Base-by-base conservation (phyloP, 306 rosid genomes). In the Pterocarpus santalinus region DNA sequence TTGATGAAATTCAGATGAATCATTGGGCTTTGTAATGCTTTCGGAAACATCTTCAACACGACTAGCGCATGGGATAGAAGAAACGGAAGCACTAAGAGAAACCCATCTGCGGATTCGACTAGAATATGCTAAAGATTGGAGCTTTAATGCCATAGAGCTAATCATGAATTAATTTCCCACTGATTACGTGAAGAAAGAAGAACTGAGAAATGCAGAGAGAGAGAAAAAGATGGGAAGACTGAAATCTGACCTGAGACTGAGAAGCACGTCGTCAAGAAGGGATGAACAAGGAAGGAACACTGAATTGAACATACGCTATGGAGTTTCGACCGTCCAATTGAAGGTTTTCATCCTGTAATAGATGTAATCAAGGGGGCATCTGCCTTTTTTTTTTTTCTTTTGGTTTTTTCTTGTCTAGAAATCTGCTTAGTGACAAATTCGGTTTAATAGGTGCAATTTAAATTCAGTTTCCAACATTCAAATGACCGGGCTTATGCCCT, bases 71-170 rank as follows among this genome's bases (percentile, higher is more conserved):
- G 90, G 65, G 57, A 76, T 66, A 65, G 97, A 91, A 85, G 90
- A 88, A 74, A 90, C 5, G 65, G 32, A 77, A 58, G 89, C 77
- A 53, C 43, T 82, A 47, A 84, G 81, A 46, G 30, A 76, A 44
- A 88, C 85, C 93, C 92, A 84, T 78, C 72, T 80, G 81, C 81
- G 88, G 76, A 90, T 77, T 87, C 87, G 86, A 85, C 78, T 85
- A 41, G 87, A 76, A 66, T 82, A 66, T 33, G 88, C 61, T 30
- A 80, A 81, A 87, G 94, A 81, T 22, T 78, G 83, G 38, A 89
- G 80, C 91, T 90, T 95, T 87, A 85, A 74, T 52, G 94, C 90
- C 98, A 90, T 90, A 36, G 83, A 84, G 84, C 63, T 38, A 47
- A 72, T 43, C 6, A n/a, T 47, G 61, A 83, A 85, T 75, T 76